Evolutionary conservation across 2,329 filamentous ascomycete species (phyloP), one percentile per base, ranked within the genome.

Genomic region (Hypoxylon sp.): DNA sequence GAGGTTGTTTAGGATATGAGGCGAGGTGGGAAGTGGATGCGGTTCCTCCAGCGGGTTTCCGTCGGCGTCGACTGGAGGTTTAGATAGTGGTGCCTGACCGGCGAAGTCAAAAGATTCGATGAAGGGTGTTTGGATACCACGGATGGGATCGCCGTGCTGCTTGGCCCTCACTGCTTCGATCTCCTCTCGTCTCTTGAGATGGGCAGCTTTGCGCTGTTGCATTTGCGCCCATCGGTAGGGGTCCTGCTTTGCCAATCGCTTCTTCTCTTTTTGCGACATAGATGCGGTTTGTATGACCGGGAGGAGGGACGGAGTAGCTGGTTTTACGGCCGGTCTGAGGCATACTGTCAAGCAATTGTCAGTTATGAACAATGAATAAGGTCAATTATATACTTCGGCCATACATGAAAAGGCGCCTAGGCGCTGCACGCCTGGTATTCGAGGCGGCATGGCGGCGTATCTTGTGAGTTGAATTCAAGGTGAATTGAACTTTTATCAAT

Each of bases 201-300:
- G 97, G 70, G 91, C 92, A 9, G 91, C 88, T 79, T 95, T 97
- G 67, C 93, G 90, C 77, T 94, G 92, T 74, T 91, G 88, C 30
- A 92, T 90, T 79, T 96, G 93, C 2, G 91, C 91, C 79, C 91
- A 87, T 64, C 90, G 85, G 77, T 96, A 97, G 0, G 94, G 94
- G 73, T 98, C 93, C 75, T 88, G 87, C 76, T 91, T 89, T 64
- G 86, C 87, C 68, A 87, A 84, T 65, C 87, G 85, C 77, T 89
- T 89, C 80, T 87, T 87, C 70, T 91, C 87, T 70, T 88, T 84
- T 54, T 81, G 81, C 39, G 88, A 87, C 21, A 90, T 77, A 71
- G 87, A 88, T 52, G 91, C 90, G 67, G 87, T 87, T 71, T 92
- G 88, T 21, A 74, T 77, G 71, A 87, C 81, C 76, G 90, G 76